Evolutionary conservation across 768 basidiomycete genomes (phyloP), one percentile per base, ranked within the genome.

Genomic region (Naematelia encephala): DNA sequence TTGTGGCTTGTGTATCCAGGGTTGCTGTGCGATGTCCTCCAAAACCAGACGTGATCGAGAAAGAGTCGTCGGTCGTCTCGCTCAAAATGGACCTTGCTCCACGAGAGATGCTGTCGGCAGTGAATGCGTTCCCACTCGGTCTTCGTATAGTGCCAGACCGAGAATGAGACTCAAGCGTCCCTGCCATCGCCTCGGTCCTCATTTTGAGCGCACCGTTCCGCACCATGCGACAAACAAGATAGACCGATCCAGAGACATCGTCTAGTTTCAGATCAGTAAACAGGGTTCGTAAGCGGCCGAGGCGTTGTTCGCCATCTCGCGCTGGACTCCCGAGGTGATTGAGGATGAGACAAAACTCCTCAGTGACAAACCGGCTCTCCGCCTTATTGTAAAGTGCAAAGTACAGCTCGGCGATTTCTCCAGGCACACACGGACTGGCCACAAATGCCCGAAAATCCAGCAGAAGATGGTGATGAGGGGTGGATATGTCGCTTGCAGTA

Each of bases 391-490:
- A 98, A 5, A 98, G 82, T 11, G 91, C 92, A 80, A 98, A 96
- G 72, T 86, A 90, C 2, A 98, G 84, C 72, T 98, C 94, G 13
- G 87, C 90, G 0, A 88, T 89, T 78, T 98, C 94, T 10, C 91
- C 92, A 0, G 93, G 87, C 0, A 86, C 81, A 76, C 93, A 97
- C 1, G 87, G 87, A 4, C 87, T 88, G 14, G 91, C 94, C 28
- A 93, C 87, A 71, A 97, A 92, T 0, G 91, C 91, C 19, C 90
- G 87, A 8, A 97, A 78, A 66, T 98, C 93, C 62, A 98, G 82
- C 73, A 86, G 90, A 54, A 93, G 82, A 68, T 98, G 93, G 70
- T 88, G 92, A 75, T 92, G 92, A 16, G 34, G 34, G 16, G 34
- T 39, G 34, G 34, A 8, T 16, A 16, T 8, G 8, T 39, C 34